phyloP scores from a whole-genome alignment of 2,329 filamentous ascomycete genomes.

The Nemania serpens region DNA sequence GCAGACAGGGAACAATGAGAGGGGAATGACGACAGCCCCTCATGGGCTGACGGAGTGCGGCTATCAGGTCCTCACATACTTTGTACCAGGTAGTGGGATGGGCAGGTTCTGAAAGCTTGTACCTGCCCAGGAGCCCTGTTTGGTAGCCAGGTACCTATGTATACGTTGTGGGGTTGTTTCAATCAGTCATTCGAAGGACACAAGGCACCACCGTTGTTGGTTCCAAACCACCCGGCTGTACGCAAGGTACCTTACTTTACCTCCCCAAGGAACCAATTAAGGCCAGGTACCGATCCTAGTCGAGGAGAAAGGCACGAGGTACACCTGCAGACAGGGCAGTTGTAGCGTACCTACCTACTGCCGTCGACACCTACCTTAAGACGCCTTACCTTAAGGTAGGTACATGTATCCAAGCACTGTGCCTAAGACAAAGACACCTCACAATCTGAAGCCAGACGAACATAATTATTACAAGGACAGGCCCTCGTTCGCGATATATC shows the following conservation, averaged over 20 bases:
- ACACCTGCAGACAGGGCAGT: neutral
- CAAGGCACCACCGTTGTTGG: neutral
- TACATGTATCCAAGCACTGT: no score
- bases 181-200: neutral
- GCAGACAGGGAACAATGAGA: neutral
- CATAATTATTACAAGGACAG: no score
- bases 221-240: neutral
- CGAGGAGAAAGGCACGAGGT: slow-evolving; percentile 6
- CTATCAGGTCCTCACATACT: no score
- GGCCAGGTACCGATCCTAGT: slow-evolving; percentile 23
- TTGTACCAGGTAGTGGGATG: no score
- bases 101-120: no score
- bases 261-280: slow-evolving; percentile 5
- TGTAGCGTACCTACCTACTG: neutral
- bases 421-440: no score
- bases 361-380: no score
- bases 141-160: neutral
- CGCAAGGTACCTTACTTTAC: neutral
- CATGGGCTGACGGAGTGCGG: neutral
- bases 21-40: slow-evolving; percentile 8
- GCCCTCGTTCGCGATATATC: no score
- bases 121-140: neutral
- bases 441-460: no score
- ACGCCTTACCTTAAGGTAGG: no score
- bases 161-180: neutral